Conservation (phyloP, 768 basidiomycete species). For the Suillus decipiens region DNA sequence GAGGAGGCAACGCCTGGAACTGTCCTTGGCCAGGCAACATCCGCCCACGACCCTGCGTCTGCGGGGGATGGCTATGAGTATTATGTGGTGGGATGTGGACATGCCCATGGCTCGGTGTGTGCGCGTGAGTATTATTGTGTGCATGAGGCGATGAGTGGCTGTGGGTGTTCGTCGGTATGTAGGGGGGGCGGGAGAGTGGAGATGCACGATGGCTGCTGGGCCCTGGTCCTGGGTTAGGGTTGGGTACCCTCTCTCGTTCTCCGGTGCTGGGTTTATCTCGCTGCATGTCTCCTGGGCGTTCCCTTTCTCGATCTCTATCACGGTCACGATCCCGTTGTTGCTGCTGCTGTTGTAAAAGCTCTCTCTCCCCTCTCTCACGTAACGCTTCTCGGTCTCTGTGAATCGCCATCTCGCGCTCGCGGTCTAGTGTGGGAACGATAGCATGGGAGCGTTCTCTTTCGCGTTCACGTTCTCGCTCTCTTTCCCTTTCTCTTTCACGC, state of each 20-base stretch:
- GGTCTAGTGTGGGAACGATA: slow-evolving; percentile 23
- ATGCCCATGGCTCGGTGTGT: slow-evolving; percentile 11
- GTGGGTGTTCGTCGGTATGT: slow-evolving; percentile 19
- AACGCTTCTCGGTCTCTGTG: slow-evolving; percentile 29
- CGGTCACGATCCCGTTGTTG: slow-evolving; percentile 3
- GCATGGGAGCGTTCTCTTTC: slow-evolving; percentile 24
- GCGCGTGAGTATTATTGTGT: slow-evolving; percentile 26
- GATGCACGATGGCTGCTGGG: slow-evolving; percentile 14
- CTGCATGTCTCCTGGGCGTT: slow-evolving; percentile 7
- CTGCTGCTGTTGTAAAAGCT: slow-evolving; percentile 10
- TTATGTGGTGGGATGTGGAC: not conserved
- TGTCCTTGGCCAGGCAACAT: slow-evolving; percentile 31
- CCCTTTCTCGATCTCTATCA: slow-evolving; percentile 14
- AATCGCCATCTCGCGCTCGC: slow-evolving; percentile 25
- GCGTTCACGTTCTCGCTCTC: slow-evolving; percentile 32
- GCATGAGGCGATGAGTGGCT: slow-evolving; percentile 23
- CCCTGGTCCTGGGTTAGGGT: not conserved
- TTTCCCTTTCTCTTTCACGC: slow-evolving; percentile 28
- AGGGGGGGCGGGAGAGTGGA: slow-evolving; percentile 27
- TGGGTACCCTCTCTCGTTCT: not conserved
- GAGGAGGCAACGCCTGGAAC: slow-evolving; percentile 27
- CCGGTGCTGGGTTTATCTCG: not conserved
- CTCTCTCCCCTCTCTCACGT: slow-evolving; percentile 21
- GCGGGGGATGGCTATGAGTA: slow-evolving; percentile 8
- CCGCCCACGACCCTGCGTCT: slow-evolving; percentile 18